Evolutionary conservation across 2,329 filamentous ascomycete species (phyloP).

Genomic region (Elsinoe arachidis): DNA sequence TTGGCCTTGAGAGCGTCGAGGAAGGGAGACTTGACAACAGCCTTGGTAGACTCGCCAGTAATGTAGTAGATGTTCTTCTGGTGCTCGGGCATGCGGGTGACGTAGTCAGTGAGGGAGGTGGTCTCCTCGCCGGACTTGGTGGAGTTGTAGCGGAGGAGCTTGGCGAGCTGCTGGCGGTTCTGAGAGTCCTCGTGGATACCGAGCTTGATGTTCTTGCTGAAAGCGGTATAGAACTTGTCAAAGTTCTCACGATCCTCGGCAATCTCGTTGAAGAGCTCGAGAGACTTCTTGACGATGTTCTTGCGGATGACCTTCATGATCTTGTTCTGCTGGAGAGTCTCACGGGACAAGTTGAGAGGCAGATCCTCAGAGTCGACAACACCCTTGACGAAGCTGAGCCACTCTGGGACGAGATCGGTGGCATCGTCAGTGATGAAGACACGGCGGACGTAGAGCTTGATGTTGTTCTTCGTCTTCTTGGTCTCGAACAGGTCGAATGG

Average conservation of each 20-base stretch:
- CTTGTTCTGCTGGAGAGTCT: constrained; percentile 99
- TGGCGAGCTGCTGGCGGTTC: constrained; percentile 87
- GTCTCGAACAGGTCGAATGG: constrained; percentile 99
- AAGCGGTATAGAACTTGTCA: constrained; percentile 99
- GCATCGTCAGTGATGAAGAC: constrained; percentile 99
- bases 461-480: constrained; percentile 99
- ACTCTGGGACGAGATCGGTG: constrained; percentile 97
- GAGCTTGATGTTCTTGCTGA: constrained; percentile 99
- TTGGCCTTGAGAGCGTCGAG: constrained; percentile 97
- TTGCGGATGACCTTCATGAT: constrained; percentile 99
- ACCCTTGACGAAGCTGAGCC: constrained; percentile 99
- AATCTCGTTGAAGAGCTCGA: constrained; percentile 98
- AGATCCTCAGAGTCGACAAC: constrained; percentile 99
- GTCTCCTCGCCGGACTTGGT: constrained; percentile 97
- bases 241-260: constrained; percentile 99
- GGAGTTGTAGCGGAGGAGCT: constrained; percentile 97
- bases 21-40: constrained; percentile 97
- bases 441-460: constrained; percentile 99
- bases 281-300: constrained; percentile 99
- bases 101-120: constrained; percentile 92
- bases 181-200: constrained; percentile 99
- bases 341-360: constrained; percentile 97
- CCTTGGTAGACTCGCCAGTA: constrained; percentile 98
- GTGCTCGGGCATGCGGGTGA: constrained; percentile 99
- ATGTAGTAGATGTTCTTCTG: constrained; percentile 99